Evolutionary conservation across 495 filamentous ascomycete species (phyloP).

Genomic region (Echria macrotheca): DNA sequence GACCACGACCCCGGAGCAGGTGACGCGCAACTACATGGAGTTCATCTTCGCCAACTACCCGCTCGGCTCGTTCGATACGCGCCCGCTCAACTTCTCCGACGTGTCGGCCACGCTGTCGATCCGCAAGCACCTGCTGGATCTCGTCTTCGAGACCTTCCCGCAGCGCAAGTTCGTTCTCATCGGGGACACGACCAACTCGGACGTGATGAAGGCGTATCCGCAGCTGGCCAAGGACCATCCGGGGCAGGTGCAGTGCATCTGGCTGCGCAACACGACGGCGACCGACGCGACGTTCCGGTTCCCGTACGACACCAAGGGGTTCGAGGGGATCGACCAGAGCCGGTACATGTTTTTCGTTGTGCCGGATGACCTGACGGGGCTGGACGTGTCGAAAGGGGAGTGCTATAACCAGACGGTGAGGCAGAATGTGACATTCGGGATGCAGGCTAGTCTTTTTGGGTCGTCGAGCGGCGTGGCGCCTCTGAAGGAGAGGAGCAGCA

Average conservation of each 20-base stretch:
- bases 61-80: constrained; percentile 64
- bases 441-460: no score
- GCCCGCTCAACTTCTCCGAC: constrained; percentile 75
- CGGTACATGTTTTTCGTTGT: constrained; percentile 75
- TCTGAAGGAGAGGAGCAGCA: background rate
- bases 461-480: constrained; percentile 28
- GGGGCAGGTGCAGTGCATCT: constrained; percentile 70
- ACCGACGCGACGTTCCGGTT: constrained; percentile 59
- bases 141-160: constrained; percentile 71
- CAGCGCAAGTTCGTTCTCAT: constrained; percentile 68
- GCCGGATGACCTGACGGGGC: constrained; percentile 59
- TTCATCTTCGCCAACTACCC: constrained; percentile 53
- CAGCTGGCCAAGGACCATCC: constrained; percentile 55
- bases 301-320: constrained; percentile 70
- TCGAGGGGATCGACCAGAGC: constrained; percentile 54
- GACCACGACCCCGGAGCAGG: constrained; percentile 76
- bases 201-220: constrained; percentile 73
- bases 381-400: constrained; percentile 65
- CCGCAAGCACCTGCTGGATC: constrained; percentile 59
- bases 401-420: constrained; percentile 58
- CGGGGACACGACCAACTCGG: constrained; percentile 71
- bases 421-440: constrained; percentile 65
- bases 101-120: constrained; percentile 63
- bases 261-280: constrained; percentile 65
- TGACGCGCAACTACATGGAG: constrained; percentile 56